These are phyloP conservation scores for Oryza glumipatula DNA, from an alignment of 176 grass and related monocot species.

Conservation along the genomic window DNA sequence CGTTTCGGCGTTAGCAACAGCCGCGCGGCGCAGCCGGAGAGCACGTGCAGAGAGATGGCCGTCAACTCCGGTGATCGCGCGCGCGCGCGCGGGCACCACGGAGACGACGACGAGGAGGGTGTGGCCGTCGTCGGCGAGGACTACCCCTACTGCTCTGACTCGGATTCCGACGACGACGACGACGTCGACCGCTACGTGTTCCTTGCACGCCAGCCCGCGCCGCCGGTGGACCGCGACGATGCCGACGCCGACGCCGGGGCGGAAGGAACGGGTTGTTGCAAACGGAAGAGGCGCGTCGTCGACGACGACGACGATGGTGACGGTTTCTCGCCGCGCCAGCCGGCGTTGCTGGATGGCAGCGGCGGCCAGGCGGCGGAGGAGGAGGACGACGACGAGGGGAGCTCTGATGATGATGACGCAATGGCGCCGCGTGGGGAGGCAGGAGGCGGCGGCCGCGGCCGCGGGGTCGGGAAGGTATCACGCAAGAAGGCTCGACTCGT, in stretches of 20 bases:
- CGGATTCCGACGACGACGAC: background rate
- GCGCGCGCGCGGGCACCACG: background rate
- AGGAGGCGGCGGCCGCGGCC: background rate
- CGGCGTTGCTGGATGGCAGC: too few relatives aligned
- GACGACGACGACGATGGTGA: too few relatives aligned
- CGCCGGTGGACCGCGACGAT: too few relatives aligned
- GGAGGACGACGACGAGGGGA: background rate
- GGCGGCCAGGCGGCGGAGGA: background rate
- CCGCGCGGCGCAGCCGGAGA: too few relatives aligned
- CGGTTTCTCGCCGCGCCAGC: too few relatives aligned
- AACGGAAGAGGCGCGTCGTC: too few relatives aligned
- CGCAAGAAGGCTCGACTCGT: constrained; percentile 4
- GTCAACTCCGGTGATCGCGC: background rate
- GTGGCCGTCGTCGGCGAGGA: background rate
- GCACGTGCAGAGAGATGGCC: background rate
- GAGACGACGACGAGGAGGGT: background rate
- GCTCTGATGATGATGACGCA: background rate
- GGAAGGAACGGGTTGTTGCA: too few relatives aligned
- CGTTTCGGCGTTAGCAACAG: too few relatives aligned
- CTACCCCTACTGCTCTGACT: background rate
- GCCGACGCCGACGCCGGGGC: too few relatives aligned
- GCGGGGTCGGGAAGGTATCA: background rate
- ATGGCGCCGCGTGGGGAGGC: background rate
- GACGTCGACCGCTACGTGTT: constrained; percentile 49
- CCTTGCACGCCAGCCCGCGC: constrained; percentile 36